phyloP scores from a whole-genome alignment of 169 alveolate genomes.

The Cryptosporidium sp. region DNA sequence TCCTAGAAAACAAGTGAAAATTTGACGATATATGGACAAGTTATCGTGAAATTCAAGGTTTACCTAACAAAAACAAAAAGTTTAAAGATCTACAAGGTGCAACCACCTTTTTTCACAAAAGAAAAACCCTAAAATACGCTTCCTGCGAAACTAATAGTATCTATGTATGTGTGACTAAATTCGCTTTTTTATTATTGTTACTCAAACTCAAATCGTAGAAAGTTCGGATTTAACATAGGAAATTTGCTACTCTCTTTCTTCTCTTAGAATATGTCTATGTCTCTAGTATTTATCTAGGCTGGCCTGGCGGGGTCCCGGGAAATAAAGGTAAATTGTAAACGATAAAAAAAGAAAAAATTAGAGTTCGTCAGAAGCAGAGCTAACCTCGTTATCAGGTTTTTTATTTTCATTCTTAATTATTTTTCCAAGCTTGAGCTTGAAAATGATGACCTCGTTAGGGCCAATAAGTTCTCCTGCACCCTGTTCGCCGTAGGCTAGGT shows the following conservation, averaged over 20 bases:
- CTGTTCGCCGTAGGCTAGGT: constrained; percentile 56
- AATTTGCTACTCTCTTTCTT: constrained; percentile 47
- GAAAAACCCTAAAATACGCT: constrained; percentile 23
- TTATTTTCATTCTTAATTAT: constrained; percentile 12
- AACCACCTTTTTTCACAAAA: constrained; percentile 17
- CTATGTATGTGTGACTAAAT: constrained; percentile 51
- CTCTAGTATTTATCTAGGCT: background rate
- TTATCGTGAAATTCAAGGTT: background rate
- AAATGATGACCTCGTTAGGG: constrained; percentile 58
- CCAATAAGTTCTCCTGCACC: constrained; percentile 71
- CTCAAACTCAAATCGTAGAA: constrained; percentile 17
- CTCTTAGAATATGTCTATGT: constrained; percentile 3
- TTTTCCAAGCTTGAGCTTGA: constrained; percentile 44
- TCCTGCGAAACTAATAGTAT: constrained; percentile 11
- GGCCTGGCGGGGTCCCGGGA: background rate
- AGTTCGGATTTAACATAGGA: constrained; percentile 21
- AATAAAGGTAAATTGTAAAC: background rate
- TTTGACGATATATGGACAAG: background rate
- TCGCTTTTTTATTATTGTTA: background rate
- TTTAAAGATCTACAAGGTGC: constrained; percentile 50
- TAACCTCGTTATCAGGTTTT: background rate
- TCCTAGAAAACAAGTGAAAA: background rate
- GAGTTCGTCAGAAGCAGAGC: constrained; percentile 16
- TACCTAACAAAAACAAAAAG: background rate
- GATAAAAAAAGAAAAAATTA: background rate